Evolutionary conservation across 768 basidiomycete genomes (phyloP).

Genomic region (Lactifluus hygrophoroides): DNA sequence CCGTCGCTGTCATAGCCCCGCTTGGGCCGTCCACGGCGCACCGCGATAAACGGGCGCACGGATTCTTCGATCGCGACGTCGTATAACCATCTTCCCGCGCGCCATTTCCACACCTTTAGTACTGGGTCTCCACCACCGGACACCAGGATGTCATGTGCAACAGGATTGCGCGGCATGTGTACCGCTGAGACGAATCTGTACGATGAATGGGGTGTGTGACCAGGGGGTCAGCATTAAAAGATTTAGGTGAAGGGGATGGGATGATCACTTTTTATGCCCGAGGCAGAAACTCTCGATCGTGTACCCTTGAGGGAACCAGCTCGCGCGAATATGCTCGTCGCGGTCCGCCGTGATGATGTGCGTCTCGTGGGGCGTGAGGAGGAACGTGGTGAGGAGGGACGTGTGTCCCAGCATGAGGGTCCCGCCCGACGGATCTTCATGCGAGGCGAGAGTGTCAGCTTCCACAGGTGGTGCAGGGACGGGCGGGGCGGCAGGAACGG

Average conservation of each 20-base stretch:
- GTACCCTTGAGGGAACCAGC: constrained; percentile 81
- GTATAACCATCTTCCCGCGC: constrained; percentile 44
- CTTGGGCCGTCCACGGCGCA: constrained; percentile 29
- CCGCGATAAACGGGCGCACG: constrained; percentile 33
- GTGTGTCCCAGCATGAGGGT: constrained; percentile 79
- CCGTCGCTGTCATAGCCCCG: constrained; percentile 21
- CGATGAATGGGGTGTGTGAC: background rate
- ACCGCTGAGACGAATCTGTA: constrained; percentile 76
- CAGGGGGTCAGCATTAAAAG: too few species aligned
- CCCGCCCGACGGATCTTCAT: constrained; percentile 63
- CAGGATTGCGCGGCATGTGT: constrained; percentile 46
- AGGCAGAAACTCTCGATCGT: constrained; percentile 82
- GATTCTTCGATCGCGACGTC: constrained; percentile 41
- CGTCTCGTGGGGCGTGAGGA: constrained; percentile 57
- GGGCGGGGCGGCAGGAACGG: constrained; percentile 11
- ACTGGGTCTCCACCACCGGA: constrained; percentile 84
- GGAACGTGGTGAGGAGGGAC: constrained; percentile 69
- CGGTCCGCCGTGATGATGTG: constrained; percentile 86
- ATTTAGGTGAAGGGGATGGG: background rate
- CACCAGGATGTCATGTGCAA: constrained; percentile 40
- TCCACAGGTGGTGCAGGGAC: constrained; percentile 2
- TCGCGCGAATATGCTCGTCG: constrained; percentile 92
- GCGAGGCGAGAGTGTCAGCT: constrained; percentile 38
- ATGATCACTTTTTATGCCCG: constrained; percentile 70
- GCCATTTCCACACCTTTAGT: constrained; percentile 77